Conservation (phyloP, 352 stramenopile species). For the Hyaloperonospora brassicae region DNA sequence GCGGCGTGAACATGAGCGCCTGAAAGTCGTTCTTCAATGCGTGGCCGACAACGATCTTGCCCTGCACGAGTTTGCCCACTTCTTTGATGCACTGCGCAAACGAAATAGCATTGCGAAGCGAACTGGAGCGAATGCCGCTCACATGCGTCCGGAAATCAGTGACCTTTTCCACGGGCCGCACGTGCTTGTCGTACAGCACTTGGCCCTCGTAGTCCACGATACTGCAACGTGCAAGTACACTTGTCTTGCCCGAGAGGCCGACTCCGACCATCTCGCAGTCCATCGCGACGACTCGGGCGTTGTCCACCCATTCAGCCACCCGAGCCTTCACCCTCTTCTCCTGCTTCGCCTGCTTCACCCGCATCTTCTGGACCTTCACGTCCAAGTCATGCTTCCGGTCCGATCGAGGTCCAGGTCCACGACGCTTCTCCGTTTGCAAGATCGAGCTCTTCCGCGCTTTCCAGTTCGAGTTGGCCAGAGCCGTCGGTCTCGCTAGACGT, state of each 20-base stretch:
- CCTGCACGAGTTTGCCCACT: constrained; percentile 68
- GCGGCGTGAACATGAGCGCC: constrained; percentile 78
- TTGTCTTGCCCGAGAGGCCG: constrained; percentile 63
- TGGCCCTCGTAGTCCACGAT: constrained; percentile 80
- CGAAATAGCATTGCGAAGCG: constrained; percentile 63
- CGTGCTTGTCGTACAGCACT: constrained; percentile 79
- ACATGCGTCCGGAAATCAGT: constrained; percentile 84
- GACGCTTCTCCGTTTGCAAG: constrained; percentile 26
- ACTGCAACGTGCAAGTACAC: constrained; percentile 79
- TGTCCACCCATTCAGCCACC: constrained; percentile 72
- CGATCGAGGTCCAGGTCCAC: constrained; percentile 13
- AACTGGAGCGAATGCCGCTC: constrained; percentile 68
- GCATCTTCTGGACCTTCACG: constrained; percentile 32
- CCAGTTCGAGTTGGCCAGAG: constrained; percentile 61
- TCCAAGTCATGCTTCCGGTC: constrained; percentile 33
- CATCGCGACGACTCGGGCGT: constrained; percentile 68
- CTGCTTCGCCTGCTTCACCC: constrained; percentile 42
- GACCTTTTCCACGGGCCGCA: constrained; percentile 76
- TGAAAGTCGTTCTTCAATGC: constrained; percentile 84
- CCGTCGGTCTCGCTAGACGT: constrained; percentile 11
- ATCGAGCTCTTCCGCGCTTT: constrained; percentile 69
- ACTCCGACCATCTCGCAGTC: constrained; percentile 88
- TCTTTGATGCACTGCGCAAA: constrained; percentile 79
- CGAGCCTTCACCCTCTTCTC: constrained; percentile 39
- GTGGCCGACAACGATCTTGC: constrained; percentile 79